Evolutionary conservation across 2,329 filamentous ascomycete species (phyloP).

Genomic region (Penicillium sp.): DNA sequence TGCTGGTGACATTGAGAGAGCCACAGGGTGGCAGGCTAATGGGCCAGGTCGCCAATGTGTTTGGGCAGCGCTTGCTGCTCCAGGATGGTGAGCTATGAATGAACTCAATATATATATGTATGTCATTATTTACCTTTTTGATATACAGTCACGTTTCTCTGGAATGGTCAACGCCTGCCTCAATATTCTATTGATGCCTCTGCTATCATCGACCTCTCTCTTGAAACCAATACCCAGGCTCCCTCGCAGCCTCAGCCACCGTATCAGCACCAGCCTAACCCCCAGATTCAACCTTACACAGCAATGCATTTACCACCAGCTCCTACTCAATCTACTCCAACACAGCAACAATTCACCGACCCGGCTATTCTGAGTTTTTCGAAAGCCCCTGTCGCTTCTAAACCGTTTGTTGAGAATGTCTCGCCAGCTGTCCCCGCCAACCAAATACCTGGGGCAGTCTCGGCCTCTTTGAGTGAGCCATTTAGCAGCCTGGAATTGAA

Average conservation of each 20-base stretch:
- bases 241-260: constrained; percentile 19
- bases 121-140: constrained; percentile 13
- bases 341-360: constrained; percentile 63
- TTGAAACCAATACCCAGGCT: constrained; percentile 20
- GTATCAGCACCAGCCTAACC: constrained; percentile 5
- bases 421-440: constrained; percentile 5
- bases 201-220: constrained; percentile 56
- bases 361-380: constrained; percentile 75
- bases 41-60: constrained; percentile 68
- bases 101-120: background rate
- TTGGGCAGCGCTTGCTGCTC: constrained; percentile 66
- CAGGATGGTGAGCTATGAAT: constrained; percentile 61
- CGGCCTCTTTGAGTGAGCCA: constrained; percentile 45
- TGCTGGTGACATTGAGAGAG: constrained; percentile 67
- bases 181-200: constrained; percentile 57
- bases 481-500: constrained; percentile 43
- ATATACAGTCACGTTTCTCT: constrained; percentile 46
- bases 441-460: constrained; percentile 18
- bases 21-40: constrained; percentile 64
- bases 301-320: constrained; percentile 11
- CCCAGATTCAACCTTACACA: background rate
- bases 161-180: constrained; percentile 52
- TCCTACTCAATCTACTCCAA: constrained; percentile 26
- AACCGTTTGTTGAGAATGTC: constrained; percentile 3
- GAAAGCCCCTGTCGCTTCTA: constrained; percentile 24